Conservation (phyloP, 805 yeast species). For the Hanseniaspora guilliermondii region DNA sequence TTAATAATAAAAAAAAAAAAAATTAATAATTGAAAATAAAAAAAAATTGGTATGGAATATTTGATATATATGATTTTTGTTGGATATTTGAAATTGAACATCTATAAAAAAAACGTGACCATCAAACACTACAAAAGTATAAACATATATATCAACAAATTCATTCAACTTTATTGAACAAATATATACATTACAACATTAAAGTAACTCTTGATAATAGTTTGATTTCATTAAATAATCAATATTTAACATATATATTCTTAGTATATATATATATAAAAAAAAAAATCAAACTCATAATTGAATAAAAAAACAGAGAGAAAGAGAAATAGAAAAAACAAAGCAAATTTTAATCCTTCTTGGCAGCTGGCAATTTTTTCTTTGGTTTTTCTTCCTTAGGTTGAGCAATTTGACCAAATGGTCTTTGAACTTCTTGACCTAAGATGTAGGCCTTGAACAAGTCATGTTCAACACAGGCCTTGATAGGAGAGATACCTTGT, state of each 20-base stretch:
- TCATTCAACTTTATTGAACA: no score
- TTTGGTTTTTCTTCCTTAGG: constrained; percentile 52
- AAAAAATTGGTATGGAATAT: neutral
- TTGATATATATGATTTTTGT: neutral
- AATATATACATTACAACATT: neutral
- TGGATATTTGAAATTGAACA: neutral
- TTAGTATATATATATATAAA: neutral
- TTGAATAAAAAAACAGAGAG: no score
- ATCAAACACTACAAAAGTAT: neutral
- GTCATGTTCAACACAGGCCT: constrained; percentile 80
- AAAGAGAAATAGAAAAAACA: constrained; percentile 57
- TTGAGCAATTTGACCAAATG: constrained; percentile 42
- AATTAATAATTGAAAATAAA: no score
- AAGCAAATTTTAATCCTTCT: constrained; percentile 74
- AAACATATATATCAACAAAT: neutral
- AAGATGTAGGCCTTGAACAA: constrained; percentile 83
- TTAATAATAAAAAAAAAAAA: no score
- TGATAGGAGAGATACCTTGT: constrained; percentile 85
- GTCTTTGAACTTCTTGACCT: constrained; percentile 80
- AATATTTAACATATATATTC: neutral
- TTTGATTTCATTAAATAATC: neutral
- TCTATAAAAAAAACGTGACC: neutral
- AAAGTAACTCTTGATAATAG: no score
- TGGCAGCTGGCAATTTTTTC: constrained; percentile 59
- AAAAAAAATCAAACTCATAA: no score